Percentiles rank a stretch among this genome's conserved stretches.
phyloP scores from a whole-genome alignment of 352 stramenopile genomes.

The Pythium sp. region DNA sequence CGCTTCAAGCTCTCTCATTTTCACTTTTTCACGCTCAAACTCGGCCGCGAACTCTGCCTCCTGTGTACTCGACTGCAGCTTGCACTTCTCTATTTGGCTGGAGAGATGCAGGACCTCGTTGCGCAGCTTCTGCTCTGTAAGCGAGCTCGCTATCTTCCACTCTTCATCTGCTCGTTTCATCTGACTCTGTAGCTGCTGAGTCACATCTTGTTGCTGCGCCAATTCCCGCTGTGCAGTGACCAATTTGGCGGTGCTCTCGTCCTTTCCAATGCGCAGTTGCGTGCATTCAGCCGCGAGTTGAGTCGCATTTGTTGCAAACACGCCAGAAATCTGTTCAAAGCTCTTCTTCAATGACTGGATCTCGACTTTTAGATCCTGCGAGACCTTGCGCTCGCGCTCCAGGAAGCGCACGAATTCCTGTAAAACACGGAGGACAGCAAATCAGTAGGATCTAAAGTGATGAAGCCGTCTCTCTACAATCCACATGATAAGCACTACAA shows the following conservation, averaged over 20 bases:
- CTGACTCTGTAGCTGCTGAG: slow-evolving; percentile 24
- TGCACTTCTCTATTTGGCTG: slow-evolving; percentile 52
- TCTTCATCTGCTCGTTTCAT: slow-evolving; percentile 40
- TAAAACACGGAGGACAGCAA: not conserved
- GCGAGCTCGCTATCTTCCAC: slow-evolving; percentile 24
- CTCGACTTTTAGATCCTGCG: slow-evolving; percentile 38
- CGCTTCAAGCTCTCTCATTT: slow-evolving; percentile 43
- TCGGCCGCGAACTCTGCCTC: slow-evolving; percentile 28
- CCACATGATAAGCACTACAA: not conserved
- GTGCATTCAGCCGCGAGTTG: slow-evolving; percentile 29
- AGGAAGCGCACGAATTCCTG: slow-evolving; percentile 72
- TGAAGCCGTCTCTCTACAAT: not conserved
- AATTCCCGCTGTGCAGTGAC: slow-evolving; percentile 24
- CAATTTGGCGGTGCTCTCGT: slow-evolving; percentile 20
- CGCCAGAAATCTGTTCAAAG: slow-evolving; percentile 27
- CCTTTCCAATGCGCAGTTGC: slow-evolving; percentile 6
- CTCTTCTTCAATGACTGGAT: slow-evolving; percentile 33
- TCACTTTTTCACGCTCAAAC: slow-evolving; percentile 25
- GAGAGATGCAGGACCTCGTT: slow-evolving; percentile 65
- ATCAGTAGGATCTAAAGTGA: not conserved
- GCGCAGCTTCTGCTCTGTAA: slow-evolving; percentile 64
- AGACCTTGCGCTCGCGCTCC: slow-evolving; percentile 46
- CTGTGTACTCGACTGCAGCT: slow-evolving; percentile 33
- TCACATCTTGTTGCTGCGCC: slow-evolving; percentile 8
- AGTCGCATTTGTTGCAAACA: slow-evolving; percentile 16